Percentiles rank a stretch among this genome's conserved stretches.
phyloP scores from a whole-genome alignment of 2,329 filamentous ascomycete genomes.

The Berkeleyomyces rouxiae region DNA sequence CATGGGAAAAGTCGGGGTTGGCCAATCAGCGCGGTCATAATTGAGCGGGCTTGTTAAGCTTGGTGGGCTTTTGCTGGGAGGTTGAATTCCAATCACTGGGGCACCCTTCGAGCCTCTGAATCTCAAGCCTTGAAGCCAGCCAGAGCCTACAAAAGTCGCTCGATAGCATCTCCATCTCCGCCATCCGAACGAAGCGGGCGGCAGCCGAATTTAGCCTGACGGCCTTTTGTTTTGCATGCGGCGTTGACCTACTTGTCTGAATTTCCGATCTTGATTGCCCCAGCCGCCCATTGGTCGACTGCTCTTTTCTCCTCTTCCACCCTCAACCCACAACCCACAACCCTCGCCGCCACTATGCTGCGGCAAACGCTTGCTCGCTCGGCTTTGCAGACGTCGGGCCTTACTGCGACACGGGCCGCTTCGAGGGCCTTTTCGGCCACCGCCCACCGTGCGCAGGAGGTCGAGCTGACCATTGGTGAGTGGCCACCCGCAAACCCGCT shows the following conservation, averaged over 20 bases:
- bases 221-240: not conserved
- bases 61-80: conserved; percentile 1
- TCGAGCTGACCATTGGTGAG: conserved; percentile 87
- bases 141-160: conserved; percentile 7
- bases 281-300: not conserved
- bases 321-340: not conserved
- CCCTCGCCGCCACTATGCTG: conserved; percentile 37
- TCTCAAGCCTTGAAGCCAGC: conserved; percentile 10
- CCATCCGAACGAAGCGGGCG: not conserved
- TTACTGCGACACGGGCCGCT: conserved; percentile 30
- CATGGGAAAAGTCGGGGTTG: conserved; percentile 7
- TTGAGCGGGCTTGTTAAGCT: conserved; percentile 12
- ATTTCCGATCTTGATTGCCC: not conserved
- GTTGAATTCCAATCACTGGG: not conserved
- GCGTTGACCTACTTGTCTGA: not conserved
- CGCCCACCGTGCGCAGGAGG: conserved; percentile 64
- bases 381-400: conserved; percentile 47
- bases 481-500: conserved; percentile 16
- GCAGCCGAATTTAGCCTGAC: not conserved
- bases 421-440: conserved; percentile 72
- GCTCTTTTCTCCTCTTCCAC: not conserved
- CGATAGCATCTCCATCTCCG: not conserved
- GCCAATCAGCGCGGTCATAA: conserved; percentile 29
- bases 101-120: not conserved
- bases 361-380: conserved; percentile 51